Conservation (phyloP, 305 asterid genomes). For the Plantago lanceolata region DNA sequence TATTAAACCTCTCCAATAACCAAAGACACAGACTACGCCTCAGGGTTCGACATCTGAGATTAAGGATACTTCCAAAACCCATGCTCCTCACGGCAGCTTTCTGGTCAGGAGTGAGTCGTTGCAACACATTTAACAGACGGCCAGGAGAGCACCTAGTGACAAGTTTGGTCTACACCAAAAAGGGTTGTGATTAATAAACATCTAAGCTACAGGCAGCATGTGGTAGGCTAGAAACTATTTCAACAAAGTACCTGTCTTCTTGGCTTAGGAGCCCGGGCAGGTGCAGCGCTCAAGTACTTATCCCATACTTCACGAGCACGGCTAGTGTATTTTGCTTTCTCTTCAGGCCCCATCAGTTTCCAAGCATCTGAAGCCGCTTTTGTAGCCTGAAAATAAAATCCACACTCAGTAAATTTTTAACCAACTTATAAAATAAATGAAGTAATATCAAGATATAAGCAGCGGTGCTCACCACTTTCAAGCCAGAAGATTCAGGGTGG, state of each 20-base stretch:
- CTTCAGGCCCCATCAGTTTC: conserved; percentile 86
- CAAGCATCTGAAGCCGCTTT: conserved; percentile 98
- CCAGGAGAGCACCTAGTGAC: conserved; percentile 99
- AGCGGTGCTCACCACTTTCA: conserved; percentile 56
- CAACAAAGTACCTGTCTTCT: conserved; percentile 60
- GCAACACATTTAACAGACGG: conserved; percentile 74
- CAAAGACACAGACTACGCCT: conserved; percentile 92
- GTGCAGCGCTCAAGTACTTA: conserved; percentile 71
- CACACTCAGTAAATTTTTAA: conserved; percentile 15
- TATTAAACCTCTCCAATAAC: conserved; percentile 84
- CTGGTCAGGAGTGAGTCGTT: conserved; percentile 73
- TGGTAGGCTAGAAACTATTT: conserved; percentile 13
- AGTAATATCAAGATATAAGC: conserved; percentile 11
- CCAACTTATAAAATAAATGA: not conserved
- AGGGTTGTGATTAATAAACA: conserved; percentile 16
- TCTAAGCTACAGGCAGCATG: conserved; percentile 14
- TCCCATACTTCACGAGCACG: conserved; percentile 98
- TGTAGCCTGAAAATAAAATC: conserved; percentile 63
- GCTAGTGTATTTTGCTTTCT: conserved; percentile 79
- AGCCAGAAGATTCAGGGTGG: conserved; percentile 93
- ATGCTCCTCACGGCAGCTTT: conserved; percentile 82
- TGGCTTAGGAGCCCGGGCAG: conserved; percentile 79
- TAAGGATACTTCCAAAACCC: conserved; percentile 96
- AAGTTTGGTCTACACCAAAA: conserved; percentile 68
- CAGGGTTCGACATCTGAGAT: conserved; percentile 86